These are phyloP conservation scores for Penicillium capsulatum DNA, from an alignment of 2,329 filamentous ascomycete species.

Conservation along the genomic window DNA sequence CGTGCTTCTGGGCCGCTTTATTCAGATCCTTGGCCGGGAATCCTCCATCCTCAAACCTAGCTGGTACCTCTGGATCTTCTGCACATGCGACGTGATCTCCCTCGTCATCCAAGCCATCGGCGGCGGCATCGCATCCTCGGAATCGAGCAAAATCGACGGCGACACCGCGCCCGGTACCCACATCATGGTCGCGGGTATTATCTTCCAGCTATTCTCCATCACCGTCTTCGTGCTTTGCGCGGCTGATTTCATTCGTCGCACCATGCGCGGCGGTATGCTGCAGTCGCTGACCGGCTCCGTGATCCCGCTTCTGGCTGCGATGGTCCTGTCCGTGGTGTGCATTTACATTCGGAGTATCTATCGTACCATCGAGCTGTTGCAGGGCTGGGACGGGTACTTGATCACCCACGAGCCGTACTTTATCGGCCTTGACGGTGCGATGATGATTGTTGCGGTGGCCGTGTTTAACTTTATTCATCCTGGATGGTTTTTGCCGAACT, in stretches of 20 bases:
- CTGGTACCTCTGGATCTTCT: conserved; percentile 49
- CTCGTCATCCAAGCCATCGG: conserved; percentile 55
- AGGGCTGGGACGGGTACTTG: conserved; percentile 50
- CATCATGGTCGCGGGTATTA: conserved; percentile 52
- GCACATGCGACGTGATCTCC: conserved; percentile 52
- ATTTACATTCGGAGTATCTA: conserved; percentile 51
- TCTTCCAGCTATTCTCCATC: conserved; percentile 55
- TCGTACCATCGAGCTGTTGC: conserved; percentile 48
- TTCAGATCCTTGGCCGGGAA: conserved; percentile 42
- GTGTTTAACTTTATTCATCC: conserved; percentile 47
- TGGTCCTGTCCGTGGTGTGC: conserved; percentile 41
- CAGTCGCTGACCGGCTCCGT: conserved; percentile 25
- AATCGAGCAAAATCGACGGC: conserved; percentile 44
- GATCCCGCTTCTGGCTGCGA: conserved; percentile 35
- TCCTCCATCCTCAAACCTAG: conserved; percentile 43
- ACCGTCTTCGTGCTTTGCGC: conserved; percentile 50
- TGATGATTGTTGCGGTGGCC: conserved; percentile 47
- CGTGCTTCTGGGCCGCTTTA: conserved; percentile 47
- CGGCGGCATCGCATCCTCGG: conserved; percentile 48
- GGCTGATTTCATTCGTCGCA: conserved; percentile 44
- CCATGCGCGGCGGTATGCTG: conserved; percentile 17
- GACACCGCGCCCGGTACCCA: conserved; percentile 47
- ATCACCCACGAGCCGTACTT: conserved; percentile 51
- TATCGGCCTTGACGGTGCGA: conserved; percentile 47
- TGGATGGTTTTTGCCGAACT: conserved; percentile 36